Conservation (phyloP, 140 eudicot genomes). For the Oenanthe javanica region DNA sequence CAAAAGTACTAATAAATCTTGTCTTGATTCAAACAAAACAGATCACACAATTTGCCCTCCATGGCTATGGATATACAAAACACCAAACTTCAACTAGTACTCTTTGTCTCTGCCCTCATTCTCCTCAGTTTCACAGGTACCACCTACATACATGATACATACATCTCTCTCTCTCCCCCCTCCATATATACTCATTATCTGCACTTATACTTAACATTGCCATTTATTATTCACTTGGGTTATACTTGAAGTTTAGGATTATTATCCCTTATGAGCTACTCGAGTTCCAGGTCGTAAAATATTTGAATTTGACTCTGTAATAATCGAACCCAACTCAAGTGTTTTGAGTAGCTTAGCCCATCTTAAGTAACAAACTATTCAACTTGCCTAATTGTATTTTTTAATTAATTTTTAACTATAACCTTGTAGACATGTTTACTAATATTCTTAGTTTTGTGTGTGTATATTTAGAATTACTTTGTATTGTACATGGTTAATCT, state of each 20-base stretch:
- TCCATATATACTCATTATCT: not conserved
- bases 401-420: too few species aligned
- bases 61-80: slow-evolving; percentile 30
- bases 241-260: not conserved
- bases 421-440: not conserved
- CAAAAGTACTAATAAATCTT: not conserved
- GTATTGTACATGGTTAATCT: too few species aligned
- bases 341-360: too few species aligned
- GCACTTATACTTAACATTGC: not conserved
- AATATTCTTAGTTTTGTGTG: too few species aligned
- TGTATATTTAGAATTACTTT: too few species aligned
- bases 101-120: slow-evolving; percentile 41
- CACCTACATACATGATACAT: not conserved
- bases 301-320: not conserved
- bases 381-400: not conserved
- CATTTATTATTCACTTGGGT: not conserved
- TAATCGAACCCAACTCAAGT: not conserved
- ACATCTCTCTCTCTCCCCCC: too few species aligned
- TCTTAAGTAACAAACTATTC: not conserved
- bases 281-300: not conserved
- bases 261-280: not conserved
- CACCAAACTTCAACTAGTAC: slow-evolving; percentile 46
- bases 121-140: slow-evolving; percentile 74
- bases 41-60: not conserved
- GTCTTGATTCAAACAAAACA: not conserved